Evolutionary conservation across 2,329 filamentous ascomycete species (phyloP), one percentile per base, ranked within the genome.

Genomic region (Exophiala dermatitidis): DNA sequence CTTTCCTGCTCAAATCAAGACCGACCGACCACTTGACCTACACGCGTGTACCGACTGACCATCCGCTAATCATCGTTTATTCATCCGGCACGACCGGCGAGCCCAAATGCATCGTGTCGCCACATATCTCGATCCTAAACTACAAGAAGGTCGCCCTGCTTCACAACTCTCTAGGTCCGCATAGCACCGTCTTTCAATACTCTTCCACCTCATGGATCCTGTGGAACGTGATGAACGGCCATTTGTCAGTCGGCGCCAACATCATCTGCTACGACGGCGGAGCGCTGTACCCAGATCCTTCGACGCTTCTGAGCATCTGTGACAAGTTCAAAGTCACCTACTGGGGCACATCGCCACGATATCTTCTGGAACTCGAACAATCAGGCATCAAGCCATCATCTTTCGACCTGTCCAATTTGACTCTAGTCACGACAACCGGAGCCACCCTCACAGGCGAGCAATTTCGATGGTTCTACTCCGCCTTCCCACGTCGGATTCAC

Each of bases 181-280:
- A 64, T 6, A 69, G 72, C 42, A 63, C 72, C 5, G 69, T 75
- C 29, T 68, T 76, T 53, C 73, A 76, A 53, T 76, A 74, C 61
- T 71, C 68, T 3, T 72, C 67, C 41, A 75, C 73, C 1, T 72
- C 71, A 4, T 76, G 74, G 74, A 69, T 75, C 1, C 66, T 75
- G n/a, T 74, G 70, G 63, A 72, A 73, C 59, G 68, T 72, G 40
- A 72, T 73, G 70, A 67, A 70, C 50, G 70, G 70, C 30, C 68
- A 73, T 56, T 63, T 73, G n/a, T 66, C 68, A 8, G 67, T 67
- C 30, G 72, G 72, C n/a, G 67, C 69, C 8, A 69, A 67, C 29
- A 63, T 72, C 5, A 67, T 75, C 57, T 66, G 71, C 43, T 76
- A 74, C 62, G 71, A 74, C 51, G 73, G 73, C 19, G 70, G 68